Percentiles rank a stretch among this genome's conserved stretches.
phyloP scores from a whole-genome alignment of 2,329 filamentous ascomycete genomes.

The Sporothrix brasiliensis region DNA sequence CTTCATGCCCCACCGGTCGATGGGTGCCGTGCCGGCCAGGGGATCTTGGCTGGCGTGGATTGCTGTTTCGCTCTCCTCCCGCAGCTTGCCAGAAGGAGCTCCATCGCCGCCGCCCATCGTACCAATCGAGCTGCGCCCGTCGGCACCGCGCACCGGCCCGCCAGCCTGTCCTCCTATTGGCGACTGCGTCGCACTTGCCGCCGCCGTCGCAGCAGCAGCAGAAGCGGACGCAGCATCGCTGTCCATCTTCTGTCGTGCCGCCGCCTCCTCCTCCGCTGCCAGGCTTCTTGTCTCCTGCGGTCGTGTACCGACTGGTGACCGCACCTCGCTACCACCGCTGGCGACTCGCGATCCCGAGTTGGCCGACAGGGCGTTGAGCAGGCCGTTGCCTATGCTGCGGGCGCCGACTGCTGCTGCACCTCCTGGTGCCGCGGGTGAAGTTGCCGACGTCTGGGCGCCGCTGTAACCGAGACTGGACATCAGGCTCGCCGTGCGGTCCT shows the following conservation, averaged over 20 bases:
- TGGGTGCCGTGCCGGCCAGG: constrained; percentile 62
- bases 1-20: constrained; percentile 67
- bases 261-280: constrained; percentile 52
- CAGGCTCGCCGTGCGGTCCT: constrained; percentile 56
- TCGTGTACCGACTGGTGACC: constrained; percentile 54
- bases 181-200: constrained; percentile 37
- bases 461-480: constrained; percentile 60
- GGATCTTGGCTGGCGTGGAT: constrained; percentile 56
- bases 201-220: background rate
- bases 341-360: constrained; percentile 55
- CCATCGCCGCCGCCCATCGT: constrained; percentile 50
- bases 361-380: constrained; percentile 66
- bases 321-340: constrained; percentile 49
- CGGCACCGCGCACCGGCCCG: constrained; percentile 43
- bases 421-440: constrained; percentile 43
- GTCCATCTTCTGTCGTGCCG: constrained; percentile 53
- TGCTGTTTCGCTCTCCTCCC: constrained; percentile 48
- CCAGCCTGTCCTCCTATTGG: constrained; percentile 35
- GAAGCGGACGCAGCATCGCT: constrained; percentile 43
- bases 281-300: constrained; percentile 50
- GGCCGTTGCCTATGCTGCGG: constrained; percentile 57
- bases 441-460: constrained; percentile 49
- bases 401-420: background rate
- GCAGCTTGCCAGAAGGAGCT: constrained; percentile 45
- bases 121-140: constrained; percentile 49